phyloP scores from a whole-genome alignment of 805 yeast genomes.

The Nakazawaea sp. region DNA sequence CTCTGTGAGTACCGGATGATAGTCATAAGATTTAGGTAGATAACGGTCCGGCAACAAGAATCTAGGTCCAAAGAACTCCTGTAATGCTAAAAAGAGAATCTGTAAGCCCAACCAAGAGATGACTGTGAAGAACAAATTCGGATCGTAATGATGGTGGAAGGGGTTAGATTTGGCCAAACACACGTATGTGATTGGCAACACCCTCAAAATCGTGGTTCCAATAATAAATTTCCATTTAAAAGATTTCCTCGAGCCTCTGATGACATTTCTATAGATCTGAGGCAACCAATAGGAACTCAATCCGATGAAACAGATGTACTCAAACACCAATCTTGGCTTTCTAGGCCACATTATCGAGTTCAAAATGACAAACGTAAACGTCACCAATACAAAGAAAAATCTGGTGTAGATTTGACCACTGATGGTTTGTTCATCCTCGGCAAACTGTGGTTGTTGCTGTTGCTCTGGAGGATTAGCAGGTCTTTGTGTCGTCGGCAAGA shows the following conservation, averaged over 20 bases:
- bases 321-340: conserved; percentile 46
- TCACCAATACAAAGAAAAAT: conserved; percentile 46
- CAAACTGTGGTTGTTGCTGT: conserved; percentile 20
- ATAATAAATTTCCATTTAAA: conserved; percentile 72
- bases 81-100: conserved; percentile 49
- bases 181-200: conserved; percentile 61
- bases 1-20: conserved; percentile 60
- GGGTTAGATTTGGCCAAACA: conserved; percentile 49
- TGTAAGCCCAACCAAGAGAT: conserved; percentile 56
- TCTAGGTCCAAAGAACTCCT: conserved; percentile 68
- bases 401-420: conserved; percentile 53
- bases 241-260: conserved; percentile 60
- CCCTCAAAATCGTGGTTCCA: conserved; percentile 57
- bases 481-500: conserved; percentile 16
- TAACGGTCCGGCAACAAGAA: conserved; percentile 72
- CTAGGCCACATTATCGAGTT: conserved; percentile 61
- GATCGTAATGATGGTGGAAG: conserved; percentile 63
- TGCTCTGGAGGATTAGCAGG: conserved; percentile 15
- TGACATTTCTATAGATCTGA: conserved; percentile 72
- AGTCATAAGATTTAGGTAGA: conserved; percentile 78
- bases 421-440: conserved; percentile 45
- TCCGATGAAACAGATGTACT: conserved; percentile 41
- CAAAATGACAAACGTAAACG: conserved; percentile 48
- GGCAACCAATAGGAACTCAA: conserved; percentile 83
- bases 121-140: conserved; percentile 37